A percentile compares a stretch with the other conserved stretches of the same genome.
These are phyloP conservation scores for Phoma sp. DNA, from an alignment of 2,329 filamentous ascomycete genomes.

Conservation along the genomic window DNA sequence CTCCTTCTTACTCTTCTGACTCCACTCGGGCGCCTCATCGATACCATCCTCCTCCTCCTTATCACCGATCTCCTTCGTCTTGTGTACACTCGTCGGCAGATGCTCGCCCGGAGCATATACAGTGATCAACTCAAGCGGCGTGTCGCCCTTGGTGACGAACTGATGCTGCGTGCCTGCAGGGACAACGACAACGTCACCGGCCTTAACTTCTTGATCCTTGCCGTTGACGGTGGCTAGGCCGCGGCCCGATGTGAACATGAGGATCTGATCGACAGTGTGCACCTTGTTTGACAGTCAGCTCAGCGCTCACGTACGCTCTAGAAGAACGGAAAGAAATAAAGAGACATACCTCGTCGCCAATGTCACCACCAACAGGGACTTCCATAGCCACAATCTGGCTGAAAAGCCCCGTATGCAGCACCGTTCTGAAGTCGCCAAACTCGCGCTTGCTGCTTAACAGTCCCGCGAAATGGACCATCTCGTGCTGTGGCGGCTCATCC, in stretches of 20 bases:
- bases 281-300: slow-evolving; percentile 35
- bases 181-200: slow-evolving; percentile 66
- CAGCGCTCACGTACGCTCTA: too few relatives aligned
- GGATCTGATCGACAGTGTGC: slow-evolving; percentile 68
- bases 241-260: slow-evolving; percentile 67
- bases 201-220: slow-evolving; percentile 63
- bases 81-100: slow-evolving; percentile 64
- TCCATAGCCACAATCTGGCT: slow-evolving; percentile 70
- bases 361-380: slow-evolving; percentile 67
- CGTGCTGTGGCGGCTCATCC: slow-evolving; percentile 40
- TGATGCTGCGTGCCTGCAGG: slow-evolving; percentile 71
- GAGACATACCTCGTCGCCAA: slow-evolving; percentile 65
- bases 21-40: slow-evolving; percentile 68
- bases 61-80: slow-evolving; percentile 68
- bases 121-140: slow-evolving; percentile 66
- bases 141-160: slow-evolving; percentile 67
- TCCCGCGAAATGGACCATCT: slow-evolving; percentile 68
- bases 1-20: slow-evolving; percentile 60
- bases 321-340: neutral
- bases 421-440: slow-evolving; percentile 65
- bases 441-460: slow-evolving; percentile 62
- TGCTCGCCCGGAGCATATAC: slow-evolving; percentile 70
- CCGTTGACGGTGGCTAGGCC: slow-evolving; percentile 66
- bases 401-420: slow-evolving; percentile 69
- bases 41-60: slow-evolving; percentile 66